Evolutionary conservation across 2,329 filamentous ascomycete species (phyloP), one percentile per base, ranked within the genome.

Genomic region (Aureobasidium uvarum): DNA sequence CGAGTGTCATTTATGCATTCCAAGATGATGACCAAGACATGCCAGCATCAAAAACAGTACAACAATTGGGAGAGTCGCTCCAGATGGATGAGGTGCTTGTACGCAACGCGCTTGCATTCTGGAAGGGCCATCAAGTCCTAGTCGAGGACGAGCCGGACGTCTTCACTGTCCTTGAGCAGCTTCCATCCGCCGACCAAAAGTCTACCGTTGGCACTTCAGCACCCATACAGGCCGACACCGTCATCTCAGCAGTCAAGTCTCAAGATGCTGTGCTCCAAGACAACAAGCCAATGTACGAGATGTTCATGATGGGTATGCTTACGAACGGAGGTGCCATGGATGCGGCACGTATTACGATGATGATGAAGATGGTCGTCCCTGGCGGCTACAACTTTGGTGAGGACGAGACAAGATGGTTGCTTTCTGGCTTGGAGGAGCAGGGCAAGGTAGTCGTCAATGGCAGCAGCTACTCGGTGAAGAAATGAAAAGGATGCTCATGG

Each of bases 221-320:
- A 38, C 73, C 75, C 1, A 75, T 75, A 0, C 75, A 74, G 2
- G 73, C 76, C 43, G 77, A 77, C 59, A 76, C 75, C 51, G 71
- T 77, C 43, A 81, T 79, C 25, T 80, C 81, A 28, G 83, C 81
- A 5, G 83, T 78, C 70, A 77, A 79, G 64, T 77, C 80, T 5
- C 79, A 82, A 66, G 80, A 85, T 46, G 84, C 84, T 16, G 80
- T 90, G 38, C 84, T 89, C 25, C 83, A 86, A 69, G 89, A 91
- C 74, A 86, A 87, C 72, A 86, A 85, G 75, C 81, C 83, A 50
- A 84, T 96, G 45, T 96, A 97, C 77, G 92, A 90, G 86, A 89
- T 93, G 72, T 98, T 96, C 75, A 92, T 99, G 66, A 82, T 92
- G 65, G 92, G 91, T 60, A 98, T 99, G 95, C 80, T 99, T 77